Evolutionary conservation across 2,329 filamentous ascomycete species (phyloP).

Genomic region (Exophiala aquamarina): DNA sequence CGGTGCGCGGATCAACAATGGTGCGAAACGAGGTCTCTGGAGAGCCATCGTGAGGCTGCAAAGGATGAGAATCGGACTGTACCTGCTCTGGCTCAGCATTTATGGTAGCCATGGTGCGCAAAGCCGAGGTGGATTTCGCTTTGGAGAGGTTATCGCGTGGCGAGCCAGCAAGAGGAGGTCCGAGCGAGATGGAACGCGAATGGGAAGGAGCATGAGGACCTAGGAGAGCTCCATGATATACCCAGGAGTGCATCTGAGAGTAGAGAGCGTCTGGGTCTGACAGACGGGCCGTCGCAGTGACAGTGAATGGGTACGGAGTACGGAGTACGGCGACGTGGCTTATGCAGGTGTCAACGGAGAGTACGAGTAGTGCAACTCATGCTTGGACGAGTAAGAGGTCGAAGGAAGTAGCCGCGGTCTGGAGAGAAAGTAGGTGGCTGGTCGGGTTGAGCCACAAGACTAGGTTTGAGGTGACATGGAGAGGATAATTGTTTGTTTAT

Average conservation of each 20-base stretch:
- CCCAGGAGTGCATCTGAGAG: conserved; percentile 19
- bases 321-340: conserved; percentile 2
- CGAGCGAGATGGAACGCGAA: conserved; percentile 24
- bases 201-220: conserved; percentile 16
- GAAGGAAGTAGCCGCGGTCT: background rate
- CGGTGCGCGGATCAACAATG: conserved; percentile 45
- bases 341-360: conserved; percentile 14
- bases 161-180: conserved; percentile 13
- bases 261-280: no score
- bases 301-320: no score
- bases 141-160: conserved; percentile 36
- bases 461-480: no score
- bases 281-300: no score
- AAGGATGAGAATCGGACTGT: conserved; percentile 27
- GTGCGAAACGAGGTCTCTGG: conserved; percentile 43
- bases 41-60: conserved; percentile 33
- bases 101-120: conserved; percentile 36
- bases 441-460: no score
- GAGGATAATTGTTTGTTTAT: no score
- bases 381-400: conserved; percentile 9
- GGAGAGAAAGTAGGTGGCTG: background rate
- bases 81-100: conserved; percentile 29
- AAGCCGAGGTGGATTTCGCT: conserved; percentile 45
- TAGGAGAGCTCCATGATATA: conserved; percentile 24
- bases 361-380: conserved; percentile 7